Percentiles rank a stretch among this genome's conserved stretches.
phyloP scores from a whole-genome alignment of 2,329 filamentous ascomycete genomes.

The Phaeomoniella chlamydospora region DNA sequence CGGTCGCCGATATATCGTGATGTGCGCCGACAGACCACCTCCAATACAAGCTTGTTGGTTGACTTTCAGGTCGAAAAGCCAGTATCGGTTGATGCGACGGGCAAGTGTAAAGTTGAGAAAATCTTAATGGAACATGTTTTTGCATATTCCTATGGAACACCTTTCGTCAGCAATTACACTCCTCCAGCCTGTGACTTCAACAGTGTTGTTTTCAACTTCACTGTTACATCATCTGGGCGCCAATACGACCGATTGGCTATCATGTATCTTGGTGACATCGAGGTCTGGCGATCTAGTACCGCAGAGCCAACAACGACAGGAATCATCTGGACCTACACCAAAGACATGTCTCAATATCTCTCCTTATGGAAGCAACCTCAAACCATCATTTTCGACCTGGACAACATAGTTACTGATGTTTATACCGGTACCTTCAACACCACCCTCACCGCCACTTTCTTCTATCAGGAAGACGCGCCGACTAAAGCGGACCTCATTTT shows the following conservation, averaged over 20 bases:
- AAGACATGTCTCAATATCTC: conserved; percentile 62
- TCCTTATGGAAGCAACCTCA: conserved; percentile 55
- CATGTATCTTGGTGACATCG: conserved; percentile 62
- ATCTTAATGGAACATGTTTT: conserved; percentile 60
- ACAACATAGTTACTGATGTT: conserved; percentile 53
- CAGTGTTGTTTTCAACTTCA: conserved; percentile 61
- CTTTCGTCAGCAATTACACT: conserved; percentile 47
- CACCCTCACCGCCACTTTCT: conserved; percentile 61
- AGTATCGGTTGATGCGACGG: conserved; percentile 33
- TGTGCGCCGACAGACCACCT: conserved; percentile 1
- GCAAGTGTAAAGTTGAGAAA: conserved; percentile 18
- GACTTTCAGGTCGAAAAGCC: conserved; percentile 59
- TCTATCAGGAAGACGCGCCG: conserved; percentile 26
- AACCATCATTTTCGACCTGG: conserved; percentile 67
- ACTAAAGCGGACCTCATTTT: conserved; percentile 49
- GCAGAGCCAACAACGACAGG: conserved; percentile 59
- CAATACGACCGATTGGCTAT: conserved; percentile 66
- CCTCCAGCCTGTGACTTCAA: conserved; percentile 60
- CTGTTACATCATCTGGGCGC: conserved; percentile 52
- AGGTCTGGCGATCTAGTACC: conserved; percentile 74
- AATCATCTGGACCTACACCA: conserved; percentile 62
- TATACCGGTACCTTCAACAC: conserved; percentile 65
- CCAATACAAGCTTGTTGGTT: conserved; percentile 27
- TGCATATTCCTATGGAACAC: conserved; percentile 56
- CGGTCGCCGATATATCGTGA: background rate